A percentile compares a stretch with the other conserved stretches of the same genome.
These are phyloP conservation scores for Coemansia sp. DNA, from an alignment of 192 early-diverging fungal genomes.

Conservation along the genomic window DNA sequence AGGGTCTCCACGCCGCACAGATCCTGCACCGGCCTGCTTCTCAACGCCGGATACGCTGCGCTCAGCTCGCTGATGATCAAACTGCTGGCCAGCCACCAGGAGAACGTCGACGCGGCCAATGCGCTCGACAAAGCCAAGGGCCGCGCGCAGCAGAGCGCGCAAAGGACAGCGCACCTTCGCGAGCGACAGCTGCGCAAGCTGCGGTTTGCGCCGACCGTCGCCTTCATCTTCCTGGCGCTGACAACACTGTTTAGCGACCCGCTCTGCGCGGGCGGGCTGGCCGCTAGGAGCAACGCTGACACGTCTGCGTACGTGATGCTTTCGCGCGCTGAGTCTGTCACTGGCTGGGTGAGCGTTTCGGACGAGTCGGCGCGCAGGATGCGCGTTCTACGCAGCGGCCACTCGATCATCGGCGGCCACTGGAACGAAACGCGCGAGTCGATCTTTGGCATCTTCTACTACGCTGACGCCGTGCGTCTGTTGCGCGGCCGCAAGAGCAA, in stretches of 20 bases:
- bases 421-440: conserved; percentile 70
- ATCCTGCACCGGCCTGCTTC: conserved; percentile 28
- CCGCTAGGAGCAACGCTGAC: conserved; percentile 37
- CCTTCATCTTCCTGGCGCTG: conserved; percentile 14
- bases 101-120: conserved; percentile 12
- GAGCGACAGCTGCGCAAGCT: conserved; percentile 19
- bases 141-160: not conserved
- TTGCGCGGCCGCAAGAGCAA: conserved; percentile 28
- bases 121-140: not conserved
- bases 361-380: conserved; percentile 59
- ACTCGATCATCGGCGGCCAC: conserved; percentile 86
- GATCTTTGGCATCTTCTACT: conserved; percentile 83
- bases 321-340: conserved; percentile 75
- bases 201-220: conserved; percentile 22
- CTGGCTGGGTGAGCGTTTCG: conserved; percentile 79
- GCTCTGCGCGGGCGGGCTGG: conserved; percentile 57
- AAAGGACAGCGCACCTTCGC: not conserved
- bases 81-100: conserved; percentile 31
- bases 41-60: conserved; percentile 23
- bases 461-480: conserved; percentile 73
- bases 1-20: conserved; percentile 6
- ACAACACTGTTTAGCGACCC: conserved; percentile 47
- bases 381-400: conserved; percentile 80
- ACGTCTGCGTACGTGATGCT: conserved; percentile 55
- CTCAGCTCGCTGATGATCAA: conserved; percentile 36